Evolutionary conservation across 2,329 filamentous ascomycete genomes (phyloP).

Genomic region (Boeremia exigua): DNA sequence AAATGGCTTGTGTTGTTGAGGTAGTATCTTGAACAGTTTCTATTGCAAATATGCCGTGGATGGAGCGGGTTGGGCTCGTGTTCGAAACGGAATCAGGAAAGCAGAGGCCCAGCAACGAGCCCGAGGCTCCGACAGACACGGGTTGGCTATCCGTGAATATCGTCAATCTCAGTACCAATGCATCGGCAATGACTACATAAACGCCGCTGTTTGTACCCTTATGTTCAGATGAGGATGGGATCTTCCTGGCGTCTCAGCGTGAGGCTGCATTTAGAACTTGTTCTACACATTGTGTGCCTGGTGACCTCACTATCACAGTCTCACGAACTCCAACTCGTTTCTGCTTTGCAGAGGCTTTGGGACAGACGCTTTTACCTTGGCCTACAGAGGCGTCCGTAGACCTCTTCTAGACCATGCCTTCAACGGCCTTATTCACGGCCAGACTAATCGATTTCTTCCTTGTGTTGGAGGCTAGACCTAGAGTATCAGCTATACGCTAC

Average conservation of each 20-base stretch:
- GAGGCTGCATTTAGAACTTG: conserved; percentile 40
- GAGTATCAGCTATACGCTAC: background rate
- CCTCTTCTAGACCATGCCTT: conserved; percentile 13
- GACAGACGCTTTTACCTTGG: conserved; percentile 13
- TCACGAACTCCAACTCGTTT: conserved; percentile 6
- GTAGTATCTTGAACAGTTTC: too few relatives aligned
- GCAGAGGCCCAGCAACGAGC: too few relatives aligned
- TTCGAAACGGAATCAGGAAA: too few relatives aligned
- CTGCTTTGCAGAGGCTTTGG: conserved; percentile 4
- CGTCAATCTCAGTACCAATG: background rate
- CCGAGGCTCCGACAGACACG: too few relatives aligned
- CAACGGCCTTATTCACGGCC: conserved; percentile 1
- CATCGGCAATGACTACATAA: conserved; percentile 26
- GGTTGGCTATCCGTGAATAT: too few relatives aligned
- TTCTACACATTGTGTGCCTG: conserved; percentile 11
- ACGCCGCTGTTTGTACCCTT: conserved; percentile 40
- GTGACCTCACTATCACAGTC: conserved; percentile 14
- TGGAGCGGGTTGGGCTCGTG: too few relatives aligned
- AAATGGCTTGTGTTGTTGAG: too few relatives aligned
- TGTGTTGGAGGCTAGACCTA: background rate
- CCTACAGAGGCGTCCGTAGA: conserved; percentile 4
- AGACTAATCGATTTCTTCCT: background rate
- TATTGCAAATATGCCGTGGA: too few relatives aligned
- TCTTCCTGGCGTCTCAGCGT: conserved; percentile 39
- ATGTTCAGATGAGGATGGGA: conserved; percentile 32